Evolutionary conservation across 345 rosid species (phyloP).

Genomic region (Dovyalis caffra): DNA sequence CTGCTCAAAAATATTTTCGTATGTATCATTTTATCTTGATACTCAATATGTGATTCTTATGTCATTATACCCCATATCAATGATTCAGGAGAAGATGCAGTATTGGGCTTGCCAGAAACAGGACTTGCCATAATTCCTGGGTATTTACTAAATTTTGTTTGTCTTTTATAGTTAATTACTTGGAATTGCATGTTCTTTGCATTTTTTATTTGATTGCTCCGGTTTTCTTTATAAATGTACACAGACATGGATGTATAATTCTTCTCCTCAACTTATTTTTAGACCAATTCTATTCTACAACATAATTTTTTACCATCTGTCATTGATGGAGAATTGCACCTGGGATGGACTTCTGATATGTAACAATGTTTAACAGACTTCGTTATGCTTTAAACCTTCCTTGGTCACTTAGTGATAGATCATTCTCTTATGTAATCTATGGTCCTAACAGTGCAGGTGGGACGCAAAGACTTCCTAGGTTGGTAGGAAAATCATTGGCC

Average conservation of each 20-base stretch:
- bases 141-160: slow-evolving; percentile 31
- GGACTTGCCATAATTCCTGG: slow-evolving; percentile 97
- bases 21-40: not conserved
- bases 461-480: slow-evolving; percentile 83
- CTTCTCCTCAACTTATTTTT: not conserved
- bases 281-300: not conserved
- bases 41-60: not conserved
- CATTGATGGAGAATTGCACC: not conserved
- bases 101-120: slow-evolving; percentile 88
- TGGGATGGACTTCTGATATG: not conserved
- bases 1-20: not conserved
- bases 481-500: slow-evolving; percentile 76
- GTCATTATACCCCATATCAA: not conserved
- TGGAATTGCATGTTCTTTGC: not conserved
- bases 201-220: slow-evolving; percentile 1
- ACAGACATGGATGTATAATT: not conserved
- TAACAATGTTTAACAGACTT: not conserved
- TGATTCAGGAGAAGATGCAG: slow-evolving; percentile 69
- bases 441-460: slow-evolving; percentile 76
- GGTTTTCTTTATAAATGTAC: not conserved
- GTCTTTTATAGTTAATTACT: not conserved
- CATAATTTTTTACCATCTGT: not conserved
- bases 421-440: slow-evolving; percentile 7
- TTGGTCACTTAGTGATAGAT: not conserved
- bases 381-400: not conserved